Conservation (phyloP, 352 stramenopile species). For the Globisporangium cederbergense region DNA sequence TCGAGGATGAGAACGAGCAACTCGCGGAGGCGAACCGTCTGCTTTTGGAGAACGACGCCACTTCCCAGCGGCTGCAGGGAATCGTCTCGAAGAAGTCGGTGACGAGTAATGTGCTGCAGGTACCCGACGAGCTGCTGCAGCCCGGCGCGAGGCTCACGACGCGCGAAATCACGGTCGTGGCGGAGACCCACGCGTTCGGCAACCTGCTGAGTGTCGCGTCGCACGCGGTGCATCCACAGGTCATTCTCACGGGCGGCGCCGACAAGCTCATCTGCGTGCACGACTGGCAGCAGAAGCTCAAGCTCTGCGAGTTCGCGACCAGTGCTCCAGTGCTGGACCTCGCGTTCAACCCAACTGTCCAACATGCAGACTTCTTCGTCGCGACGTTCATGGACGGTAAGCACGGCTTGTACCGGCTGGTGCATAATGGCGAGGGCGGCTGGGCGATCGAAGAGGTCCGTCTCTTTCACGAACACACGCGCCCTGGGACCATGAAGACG, state of each 20-base stretch:
- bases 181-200: conserved; percentile 55
- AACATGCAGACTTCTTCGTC: conserved; percentile 50
- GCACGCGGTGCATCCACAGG: conserved; percentile 28
- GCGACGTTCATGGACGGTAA: conserved; percentile 72
- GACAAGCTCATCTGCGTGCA: conserved; percentile 74
- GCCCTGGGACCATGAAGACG: conserved; percentile 61
- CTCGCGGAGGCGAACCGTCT: conserved; percentile 71
- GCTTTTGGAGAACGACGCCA: conserved; percentile 49
- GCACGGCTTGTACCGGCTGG: conserved; percentile 53
- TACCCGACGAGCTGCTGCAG: conserved; percentile 72
- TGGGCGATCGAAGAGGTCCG: conserved; percentile 42
- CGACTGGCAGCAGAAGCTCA: conserved; percentile 51
- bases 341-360: conserved; percentile 47
- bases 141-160: conserved; percentile 36
- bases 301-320: conserved; percentile 33
- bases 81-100: not conserved
- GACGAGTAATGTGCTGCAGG: conserved; percentile 24
- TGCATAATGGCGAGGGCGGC: conserved; percentile 5
- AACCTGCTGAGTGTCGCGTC: conserved; percentile 67
- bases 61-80: conserved; percentile 17
- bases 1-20: conserved; percentile 74
- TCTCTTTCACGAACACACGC: conserved; percentile 68
- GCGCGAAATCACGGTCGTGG: conserved; percentile 26
- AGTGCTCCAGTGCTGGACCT: conserved; percentile 56
- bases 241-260: conserved; percentile 64